Conservation (phyloP, 2,329 filamentous ascomycete genomes). For the Coniosporium tulheliwenetii region DNA sequence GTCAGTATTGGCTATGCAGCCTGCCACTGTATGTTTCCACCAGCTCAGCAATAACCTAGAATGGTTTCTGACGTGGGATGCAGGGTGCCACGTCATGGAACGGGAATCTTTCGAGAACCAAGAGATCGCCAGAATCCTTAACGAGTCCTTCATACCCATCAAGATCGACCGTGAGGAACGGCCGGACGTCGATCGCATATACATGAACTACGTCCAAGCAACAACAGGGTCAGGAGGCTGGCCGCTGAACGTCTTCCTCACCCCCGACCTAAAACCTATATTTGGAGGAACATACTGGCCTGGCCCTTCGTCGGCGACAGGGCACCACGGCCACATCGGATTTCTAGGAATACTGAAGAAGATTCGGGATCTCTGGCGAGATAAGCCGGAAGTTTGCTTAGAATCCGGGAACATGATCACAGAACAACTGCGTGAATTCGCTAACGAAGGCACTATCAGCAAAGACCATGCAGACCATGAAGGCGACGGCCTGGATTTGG, state of each 20-base stretch:
- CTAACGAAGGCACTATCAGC: conserved; percentile 43
- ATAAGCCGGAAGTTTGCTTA: conserved; percentile 69
- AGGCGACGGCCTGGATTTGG: conserved; percentile 66
- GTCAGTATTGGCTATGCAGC: conserved; percentile 90
- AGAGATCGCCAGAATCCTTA: conserved; percentile 67
- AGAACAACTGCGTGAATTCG: conserved; percentile 68
- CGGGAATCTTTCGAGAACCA: conserved; percentile 79
- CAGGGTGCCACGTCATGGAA: conserved; percentile 66
- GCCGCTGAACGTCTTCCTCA: conserved; percentile 94
- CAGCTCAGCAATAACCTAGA: background rate
- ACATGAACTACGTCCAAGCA: conserved; percentile 96
- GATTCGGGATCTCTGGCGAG: conserved; percentile 58
- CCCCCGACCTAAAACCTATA: conserved; percentile 79
- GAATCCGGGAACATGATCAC: conserved; percentile 74
- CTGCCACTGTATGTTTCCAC: conserved; percentile 62
- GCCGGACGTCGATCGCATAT: conserved; percentile 86
- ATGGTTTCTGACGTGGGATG: background rate
- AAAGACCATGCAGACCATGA: conserved; percentile 21
- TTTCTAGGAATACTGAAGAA: conserved; percentile 76
- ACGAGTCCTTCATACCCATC: conserved; percentile 77
- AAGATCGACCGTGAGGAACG: conserved; percentile 89
- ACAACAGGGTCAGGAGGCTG: conserved; percentile 82
- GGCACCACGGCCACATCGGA: conserved; percentile 43
- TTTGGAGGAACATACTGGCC: conserved; percentile 97
- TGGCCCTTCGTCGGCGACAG: conserved; percentile 47